Evolutionary conservation across 768 basidiomycete genomes (phyloP).

Genomic region (Hygrophoropsis aurantiaca): DNA sequence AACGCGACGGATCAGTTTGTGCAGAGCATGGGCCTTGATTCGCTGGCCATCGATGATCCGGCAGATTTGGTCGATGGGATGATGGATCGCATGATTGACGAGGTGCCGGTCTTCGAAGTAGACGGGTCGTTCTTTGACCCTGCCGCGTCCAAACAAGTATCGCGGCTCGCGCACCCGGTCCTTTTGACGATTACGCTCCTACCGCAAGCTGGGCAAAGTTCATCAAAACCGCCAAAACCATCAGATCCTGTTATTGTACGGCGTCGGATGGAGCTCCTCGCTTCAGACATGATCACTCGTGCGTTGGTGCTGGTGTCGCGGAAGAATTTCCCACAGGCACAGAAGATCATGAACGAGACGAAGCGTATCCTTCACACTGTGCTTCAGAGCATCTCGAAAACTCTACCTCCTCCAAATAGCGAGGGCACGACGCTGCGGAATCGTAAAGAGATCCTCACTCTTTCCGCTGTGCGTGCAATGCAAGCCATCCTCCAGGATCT

Average conservation of each 20-base stretch:
- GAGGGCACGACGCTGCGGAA: slow-evolving; percentile 58
- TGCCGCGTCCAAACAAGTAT: slow-evolving; percentile 75
- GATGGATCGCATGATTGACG: slow-evolving; percentile 97
- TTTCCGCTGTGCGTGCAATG: slow-evolving; percentile 76
- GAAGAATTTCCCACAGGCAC: slow-evolving; percentile 87
- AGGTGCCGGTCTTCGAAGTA: slow-evolving; percentile 94
- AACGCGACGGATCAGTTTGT: slow-evolving; percentile 92
- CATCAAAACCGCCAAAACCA: slow-evolving; percentile 38
- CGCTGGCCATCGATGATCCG: slow-evolving; percentile 66
- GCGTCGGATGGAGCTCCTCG: slow-evolving; percentile 93
- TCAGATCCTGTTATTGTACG: slow-evolving; percentile 91
- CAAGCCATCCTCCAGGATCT: slow-evolving; percentile 86
- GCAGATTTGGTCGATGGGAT: slow-evolving; percentile 82
- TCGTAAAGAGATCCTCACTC: slow-evolving; percentile 73
- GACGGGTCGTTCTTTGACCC: slow-evolving; percentile 97
- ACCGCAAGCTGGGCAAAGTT: slow-evolving; percentile 42
- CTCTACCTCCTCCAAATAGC: slow-evolving; percentile 57
- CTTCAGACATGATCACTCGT: slow-evolving; percentile 96
- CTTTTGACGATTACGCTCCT: slow-evolving; percentile 92
- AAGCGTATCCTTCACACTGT: slow-evolving; percentile 92
- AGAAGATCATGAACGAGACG: slow-evolving; percentile 87
- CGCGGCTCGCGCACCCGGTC: slow-evolving; percentile 88
- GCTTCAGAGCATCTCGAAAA: slow-evolving; percentile 77
- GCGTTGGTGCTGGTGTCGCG: slow-evolving; percentile 89
- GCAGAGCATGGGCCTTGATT: slow-evolving; percentile 79